Percentiles rank a stretch among this genome's conserved stretches.
phyloP scores from a whole-genome alignment of 106 monocot species.

The Dendrobium officinale region DNA sequence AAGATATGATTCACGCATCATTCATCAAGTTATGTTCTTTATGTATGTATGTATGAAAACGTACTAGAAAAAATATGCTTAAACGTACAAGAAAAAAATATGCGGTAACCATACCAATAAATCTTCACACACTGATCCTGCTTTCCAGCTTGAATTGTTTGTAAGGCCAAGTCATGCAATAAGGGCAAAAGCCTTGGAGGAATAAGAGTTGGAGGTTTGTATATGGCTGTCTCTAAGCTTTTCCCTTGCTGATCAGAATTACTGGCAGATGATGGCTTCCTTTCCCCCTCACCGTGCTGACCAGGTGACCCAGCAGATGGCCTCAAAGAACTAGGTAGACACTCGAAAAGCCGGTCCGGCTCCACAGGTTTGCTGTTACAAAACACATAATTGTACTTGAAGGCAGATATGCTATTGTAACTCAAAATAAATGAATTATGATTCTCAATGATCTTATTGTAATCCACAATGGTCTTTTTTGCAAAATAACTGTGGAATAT shows the following conservation, averaged over 20 bases:
- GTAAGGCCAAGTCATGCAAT: constrained; percentile 68
- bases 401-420: background rate
- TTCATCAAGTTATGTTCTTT: background rate
- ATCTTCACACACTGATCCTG: constrained; percentile 68
- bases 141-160: constrained; percentile 72
- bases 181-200: constrained; percentile 68
- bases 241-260: constrained; percentile 36
- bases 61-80: too few relatives aligned
- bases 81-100: too few relatives aligned
- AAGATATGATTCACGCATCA: background rate
- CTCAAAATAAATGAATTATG: background rate
- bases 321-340: constrained; percentile 55
- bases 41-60: background rate
- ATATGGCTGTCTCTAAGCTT: constrained; percentile 37
- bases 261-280: constrained; percentile 18
- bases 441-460: background rate
- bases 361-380: constrained; percentile 83
- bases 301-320: constrained; percentile 45
- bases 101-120: constrained; percentile 73
- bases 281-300: constrained; percentile 27
- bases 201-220: constrained; percentile 76
- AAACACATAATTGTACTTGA: constrained; percentile 8
- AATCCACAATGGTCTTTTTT: background rate
- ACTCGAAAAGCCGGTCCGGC: constrained; percentile 63
- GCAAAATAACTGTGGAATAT: background rate